phyloP scores from a whole-genome alignment of 1,284 basidiomycete species.

The Austropuccinia psidii region DNA sequence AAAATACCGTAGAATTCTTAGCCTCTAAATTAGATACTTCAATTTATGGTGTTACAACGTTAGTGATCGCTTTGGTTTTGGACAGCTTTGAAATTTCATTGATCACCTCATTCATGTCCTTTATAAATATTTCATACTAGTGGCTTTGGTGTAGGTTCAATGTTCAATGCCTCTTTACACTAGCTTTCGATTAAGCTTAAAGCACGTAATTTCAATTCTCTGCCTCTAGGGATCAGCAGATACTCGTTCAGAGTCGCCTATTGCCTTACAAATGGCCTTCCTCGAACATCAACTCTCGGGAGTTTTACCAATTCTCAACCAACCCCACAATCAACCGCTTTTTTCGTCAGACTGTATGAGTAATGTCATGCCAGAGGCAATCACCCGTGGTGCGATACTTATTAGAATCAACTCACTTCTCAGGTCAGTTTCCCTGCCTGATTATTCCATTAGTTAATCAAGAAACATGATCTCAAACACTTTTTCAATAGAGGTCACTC shows the following conservation, averaged over 20 bases:
- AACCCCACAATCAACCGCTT: constrained; percentile 50
- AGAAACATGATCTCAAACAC: neutral
- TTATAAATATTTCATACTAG: neutral
- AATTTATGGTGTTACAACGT: constrained; percentile 34
- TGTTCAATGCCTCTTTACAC: constrained; percentile 27
- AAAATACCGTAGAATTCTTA: constrained; percentile 47
- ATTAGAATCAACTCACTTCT: constrained; percentile 78
- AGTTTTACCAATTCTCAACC: constrained; percentile 56
- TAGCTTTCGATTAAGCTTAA: constrained; percentile 8
- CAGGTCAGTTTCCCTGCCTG: constrained; percentile 47
- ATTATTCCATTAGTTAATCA: neutral
- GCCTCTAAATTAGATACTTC: constrained; percentile 21
- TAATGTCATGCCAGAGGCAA: constrained; percentile 69
- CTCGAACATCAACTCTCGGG: constrained; percentile 71
- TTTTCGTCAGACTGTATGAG: constrained; percentile 46
- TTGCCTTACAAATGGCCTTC: constrained; percentile 64
- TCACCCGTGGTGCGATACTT: constrained; percentile 80
- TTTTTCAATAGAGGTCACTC: constrained; percentile 57
- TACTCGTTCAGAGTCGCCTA: constrained; percentile 62
- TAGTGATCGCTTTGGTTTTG: neutral
- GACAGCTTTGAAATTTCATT: neutral
- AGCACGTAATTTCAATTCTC: constrained; percentile 35
- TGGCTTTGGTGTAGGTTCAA: constrained; percentile 41
- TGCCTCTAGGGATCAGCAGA: constrained; percentile 52
- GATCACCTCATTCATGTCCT: neutral